Evolutionary conservation across 176 grass and related monocot species (phyloP).

Genomic region (Chloris gayana): DNA sequence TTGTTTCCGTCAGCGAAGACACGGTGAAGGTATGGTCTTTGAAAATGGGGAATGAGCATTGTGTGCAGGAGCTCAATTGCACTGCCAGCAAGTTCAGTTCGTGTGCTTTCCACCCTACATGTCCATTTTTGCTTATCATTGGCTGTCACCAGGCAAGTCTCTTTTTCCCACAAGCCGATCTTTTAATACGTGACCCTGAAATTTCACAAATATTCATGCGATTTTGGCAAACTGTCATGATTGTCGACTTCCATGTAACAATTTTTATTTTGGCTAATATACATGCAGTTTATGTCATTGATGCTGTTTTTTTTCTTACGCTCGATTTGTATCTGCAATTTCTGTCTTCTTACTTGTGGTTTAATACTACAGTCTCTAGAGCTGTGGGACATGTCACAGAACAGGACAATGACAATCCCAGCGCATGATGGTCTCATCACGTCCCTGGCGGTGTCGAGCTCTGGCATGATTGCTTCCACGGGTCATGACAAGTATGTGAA

Average conservation of each 20-base stretch:
- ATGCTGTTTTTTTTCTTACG: not conserved
- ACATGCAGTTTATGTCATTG: not conserved
- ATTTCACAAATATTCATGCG: not conserved
- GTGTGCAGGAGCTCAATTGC: slow-evolving; percentile 66
- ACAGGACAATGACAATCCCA: slow-evolving; percentile 68
- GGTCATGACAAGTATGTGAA: slow-evolving; percentile 89
- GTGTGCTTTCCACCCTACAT: slow-evolving; percentile 82
- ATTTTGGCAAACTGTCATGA: not conserved
- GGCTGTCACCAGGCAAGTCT: slow-evolving; percentile 73
- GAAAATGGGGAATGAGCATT: slow-evolving; percentile 49
- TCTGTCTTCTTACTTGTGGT: not conserved
- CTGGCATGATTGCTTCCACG: slow-evolving; percentile 72
- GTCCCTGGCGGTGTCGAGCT: slow-evolving; percentile 61
- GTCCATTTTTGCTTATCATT: slow-evolving; percentile 73
- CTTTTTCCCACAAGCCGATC: not conserved
- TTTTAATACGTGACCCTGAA: not conserved
- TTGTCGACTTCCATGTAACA: not conserved
- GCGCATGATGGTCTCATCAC: slow-evolving; percentile 68
- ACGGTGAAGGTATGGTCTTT: slow-evolving; percentile 77
- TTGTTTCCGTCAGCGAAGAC: slow-evolving; percentile 86
- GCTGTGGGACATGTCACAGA: slow-evolving; percentile 87
- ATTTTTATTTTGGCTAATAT: not conserved
- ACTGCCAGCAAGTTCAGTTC: slow-evolving; percentile 82
- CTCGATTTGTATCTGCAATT: not conserved
- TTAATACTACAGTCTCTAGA: slow-evolving; percentile 68